phyloP scores from a whole-genome alignment of 2,329 filamentous ascomycete species.

The Alternaria postmessia region DNA sequence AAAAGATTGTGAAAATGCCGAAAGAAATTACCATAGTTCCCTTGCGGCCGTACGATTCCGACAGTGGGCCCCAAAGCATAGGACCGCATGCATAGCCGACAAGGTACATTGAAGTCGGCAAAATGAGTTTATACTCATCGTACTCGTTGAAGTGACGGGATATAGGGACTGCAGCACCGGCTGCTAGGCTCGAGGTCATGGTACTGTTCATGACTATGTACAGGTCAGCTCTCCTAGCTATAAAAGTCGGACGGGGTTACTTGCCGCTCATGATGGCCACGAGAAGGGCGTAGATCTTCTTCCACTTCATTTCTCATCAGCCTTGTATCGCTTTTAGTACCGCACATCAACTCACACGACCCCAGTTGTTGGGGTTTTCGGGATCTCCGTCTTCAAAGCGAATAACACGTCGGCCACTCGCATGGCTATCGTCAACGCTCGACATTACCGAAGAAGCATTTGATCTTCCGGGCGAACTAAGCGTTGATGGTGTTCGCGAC shows the following conservation, averaged over 20 bases:
- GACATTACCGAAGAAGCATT: slow-evolving; percentile 18
- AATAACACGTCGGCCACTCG: slow-evolving; percentile 39
- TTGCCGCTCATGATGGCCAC: slow-evolving; percentile 65
- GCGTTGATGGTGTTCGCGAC: slow-evolving; percentile 17
- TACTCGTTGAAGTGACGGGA: slow-evolving; percentile 65
- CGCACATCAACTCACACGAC: slow-evolving; percentile 28
- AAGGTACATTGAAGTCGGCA: slow-evolving; percentile 61
- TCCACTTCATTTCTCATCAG: slow-evolving; percentile 51
- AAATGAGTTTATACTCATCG: slow-evolving; percentile 52
- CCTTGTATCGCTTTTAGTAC: background rate
- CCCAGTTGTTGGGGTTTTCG: slow-evolving; percentile 55
- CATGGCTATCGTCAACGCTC: slow-evolving; percentile 2
- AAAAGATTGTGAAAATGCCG: slow-evolving; percentile 55
- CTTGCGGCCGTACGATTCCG: slow-evolving; percentile 57
- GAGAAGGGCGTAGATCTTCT: slow-evolving; percentile 64
- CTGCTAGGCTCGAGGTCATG: slow-evolving; percentile 68
- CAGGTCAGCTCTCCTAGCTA: slow-evolving; percentile 5
- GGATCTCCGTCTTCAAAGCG: slow-evolving; percentile 52
- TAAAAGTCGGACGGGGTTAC: background rate
- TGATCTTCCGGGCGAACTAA: slow-evolving; percentile 16
- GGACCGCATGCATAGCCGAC: slow-evolving; percentile 58
- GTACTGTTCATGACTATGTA: slow-evolving; percentile 66
- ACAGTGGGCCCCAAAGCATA: slow-evolving; percentile 55
- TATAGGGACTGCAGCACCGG: slow-evolving; percentile 68
- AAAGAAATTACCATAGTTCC: slow-evolving; percentile 61